Percentiles rank a stretch among this genome's conserved stretches.
These are phyloP conservation scores for Myriangium duriaei DNA, from an alignment of 2,329 filamentous ascomycete genomes.

Conservation along the genomic window DNA sequence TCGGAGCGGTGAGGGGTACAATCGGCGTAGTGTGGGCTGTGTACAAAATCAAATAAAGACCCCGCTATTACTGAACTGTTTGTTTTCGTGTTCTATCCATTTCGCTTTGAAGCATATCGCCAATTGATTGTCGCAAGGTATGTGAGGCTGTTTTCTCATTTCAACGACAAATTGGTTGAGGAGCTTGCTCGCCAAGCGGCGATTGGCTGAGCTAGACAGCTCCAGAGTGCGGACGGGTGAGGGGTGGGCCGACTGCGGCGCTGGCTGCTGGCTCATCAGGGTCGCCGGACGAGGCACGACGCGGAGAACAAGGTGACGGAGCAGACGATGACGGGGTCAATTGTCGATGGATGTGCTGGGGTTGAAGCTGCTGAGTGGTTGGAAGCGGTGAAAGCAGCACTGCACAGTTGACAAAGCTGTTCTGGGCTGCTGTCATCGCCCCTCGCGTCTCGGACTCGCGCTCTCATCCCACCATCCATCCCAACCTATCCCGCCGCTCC, in stretches of 20 bases:
- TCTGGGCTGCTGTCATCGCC: too few relatives aligned
- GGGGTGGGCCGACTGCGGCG: too few relatives aligned
- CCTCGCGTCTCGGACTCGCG: too few relatives aligned
- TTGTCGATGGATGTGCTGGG: not conserved
- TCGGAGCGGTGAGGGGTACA: conserved; percentile 9
- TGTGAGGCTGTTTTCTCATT: not conserved
- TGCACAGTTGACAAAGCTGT: too few relatives aligned
- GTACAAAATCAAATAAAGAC: not conserved
- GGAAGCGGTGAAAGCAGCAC: not conserved
- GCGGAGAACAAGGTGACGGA: not conserved
- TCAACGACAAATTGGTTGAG: not conserved
- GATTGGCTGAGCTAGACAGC: not conserved
- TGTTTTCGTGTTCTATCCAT: not conserved
- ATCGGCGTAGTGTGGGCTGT: not conserved
- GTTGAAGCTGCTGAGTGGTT: not conserved
- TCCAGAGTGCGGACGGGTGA: not conserved
- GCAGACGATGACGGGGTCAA: too few relatives aligned
- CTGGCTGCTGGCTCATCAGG: not conserved
- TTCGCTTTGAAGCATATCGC: not conserved
- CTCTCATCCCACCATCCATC: not conserved
- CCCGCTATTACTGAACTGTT: too few relatives aligned
- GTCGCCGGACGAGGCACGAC: not conserved
- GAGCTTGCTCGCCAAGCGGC: not conserved
- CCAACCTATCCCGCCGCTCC: not conserved
- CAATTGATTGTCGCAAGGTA: not conserved